Base-by-base conservation (phyloP, 306 rosid species). In the Casuarina equisetifolia region DNA sequence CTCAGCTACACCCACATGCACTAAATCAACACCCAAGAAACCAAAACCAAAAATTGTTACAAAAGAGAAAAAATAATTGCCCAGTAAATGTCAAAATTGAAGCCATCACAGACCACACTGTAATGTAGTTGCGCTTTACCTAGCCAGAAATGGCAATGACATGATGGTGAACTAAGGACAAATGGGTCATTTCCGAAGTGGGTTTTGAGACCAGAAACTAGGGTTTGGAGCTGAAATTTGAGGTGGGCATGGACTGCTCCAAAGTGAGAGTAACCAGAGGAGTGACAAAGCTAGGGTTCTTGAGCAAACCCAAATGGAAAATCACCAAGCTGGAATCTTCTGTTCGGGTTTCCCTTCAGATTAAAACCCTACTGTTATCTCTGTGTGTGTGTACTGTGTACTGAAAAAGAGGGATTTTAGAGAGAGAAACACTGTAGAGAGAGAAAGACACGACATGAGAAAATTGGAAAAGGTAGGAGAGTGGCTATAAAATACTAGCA, bases 1-100 rank as follows among this genome's bases (percentile, higher is more conserved):
- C 76, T 78, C 80, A 83, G 54, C 85, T 66, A 80, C 76, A 73
- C 79, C 71, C 86, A 76, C 95, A 91, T 88, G 97, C 96, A 93
- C 85, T 89, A 82, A 82, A 63, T 76, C 74, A 77, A 69, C 10
- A 58, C 72, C 35, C 69, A 72, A 15, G 71, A 82, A 17, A 69
- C 73, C 4, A 76, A 75, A 68, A 54, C 4, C 63, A 9, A 35
- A 57, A 68, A 54, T 13, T 38, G 44, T 40, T 20, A 38, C 6
- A 42, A 75, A 75, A 6, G 32, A 25, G 1, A 25, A 25, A 25
- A 40, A 9, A 17, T 46, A 67, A 67, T 49, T 13, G 48, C 42
- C 3, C 39, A 57, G 63, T 6, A 49, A 73, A 81, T 74, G 74
- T 61, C 77, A 78, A 2, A 59, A 58, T 20, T 20, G 59, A 73